phyloP scores from a whole-genome alignment of 345 rosid species.

The Turritis glabra region DNA sequence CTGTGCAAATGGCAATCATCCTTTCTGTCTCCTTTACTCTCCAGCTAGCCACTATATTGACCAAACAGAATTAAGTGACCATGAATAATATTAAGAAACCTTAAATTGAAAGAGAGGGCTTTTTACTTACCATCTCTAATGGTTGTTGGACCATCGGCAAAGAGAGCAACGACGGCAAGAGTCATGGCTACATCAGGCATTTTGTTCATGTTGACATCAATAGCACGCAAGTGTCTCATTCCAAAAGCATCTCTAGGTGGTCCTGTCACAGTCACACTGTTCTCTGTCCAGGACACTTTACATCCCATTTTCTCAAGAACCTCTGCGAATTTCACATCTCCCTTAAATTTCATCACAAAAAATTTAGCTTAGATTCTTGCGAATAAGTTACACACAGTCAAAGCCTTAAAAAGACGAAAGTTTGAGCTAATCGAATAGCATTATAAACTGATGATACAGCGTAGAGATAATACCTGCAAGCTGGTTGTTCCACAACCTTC shows the following conservation, averaged over 20 bases:
- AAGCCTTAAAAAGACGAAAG: neutral
- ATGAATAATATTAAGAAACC: neutral
- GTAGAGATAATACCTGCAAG: slow-evolving; percentile 61
- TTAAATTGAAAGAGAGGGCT: neutral
- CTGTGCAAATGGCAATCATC: slow-evolving; percentile 97
- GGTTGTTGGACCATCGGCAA: slow-evolving; percentile 90
- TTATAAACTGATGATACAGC: neutral
- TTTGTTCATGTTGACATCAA: slow-evolving; percentile 98
- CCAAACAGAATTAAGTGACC: neutral
- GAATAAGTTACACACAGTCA: neutral
- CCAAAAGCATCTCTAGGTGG: slow-evolving; percentile 74
- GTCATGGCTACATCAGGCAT: slow-evolving; percentile 99
- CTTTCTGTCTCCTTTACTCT: slow-evolving; percentile 98
- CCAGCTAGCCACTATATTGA: slow-evolving; percentile 90
- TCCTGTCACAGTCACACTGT: slow-evolving; percentile 89
- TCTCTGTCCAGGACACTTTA: slow-evolving; percentile 87
- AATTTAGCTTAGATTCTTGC: neutral
- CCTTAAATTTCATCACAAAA: slow-evolving; percentile 43
- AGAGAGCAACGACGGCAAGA: slow-evolving; percentile 93
- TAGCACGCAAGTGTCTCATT: slow-evolving; percentile 66
- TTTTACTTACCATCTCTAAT: slow-evolving; percentile 79
- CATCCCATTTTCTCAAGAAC: slow-evolving; percentile 98
- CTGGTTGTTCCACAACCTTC: slow-evolving; percentile 97
- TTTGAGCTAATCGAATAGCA: neutral
- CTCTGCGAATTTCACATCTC: slow-evolving; percentile 93